phyloP scores from a whole-genome alignment of 2,329 filamentous ascomycete genomes.

The Pezicula neosporulosa region DNA sequence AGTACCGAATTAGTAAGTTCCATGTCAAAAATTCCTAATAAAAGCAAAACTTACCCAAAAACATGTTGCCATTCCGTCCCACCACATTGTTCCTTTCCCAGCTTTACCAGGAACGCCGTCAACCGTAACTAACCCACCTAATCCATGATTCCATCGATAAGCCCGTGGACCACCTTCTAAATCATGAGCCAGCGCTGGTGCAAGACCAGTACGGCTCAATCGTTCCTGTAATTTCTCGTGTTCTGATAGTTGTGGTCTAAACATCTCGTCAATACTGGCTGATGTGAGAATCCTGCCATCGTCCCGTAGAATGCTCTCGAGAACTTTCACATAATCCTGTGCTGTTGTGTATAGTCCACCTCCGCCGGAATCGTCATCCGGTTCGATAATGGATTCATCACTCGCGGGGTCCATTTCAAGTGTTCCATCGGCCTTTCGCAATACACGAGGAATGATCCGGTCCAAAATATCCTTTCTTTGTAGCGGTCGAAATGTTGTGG shows the following conservation, averaged over 20 bases:
- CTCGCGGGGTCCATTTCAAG: slow-evolving; percentile 30
- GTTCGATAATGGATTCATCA: slow-evolving; percentile 2
- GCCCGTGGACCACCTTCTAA: not conserved
- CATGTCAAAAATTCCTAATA: not conserved
- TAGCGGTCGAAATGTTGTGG: slow-evolving; percentile 52
- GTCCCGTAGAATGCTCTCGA: slow-evolving; percentile 42
- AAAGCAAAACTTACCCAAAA: not conserved
- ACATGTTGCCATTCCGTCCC: slow-evolving; percentile 3
- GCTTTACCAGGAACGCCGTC: not conserved
- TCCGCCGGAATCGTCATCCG: slow-evolving; percentile 24
- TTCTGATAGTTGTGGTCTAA: slow-evolving; percentile 34
- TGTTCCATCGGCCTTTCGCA: slow-evolving; percentile 21
- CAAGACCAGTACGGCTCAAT: slow-evolving; percentile 31
- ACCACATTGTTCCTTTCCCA: slow-evolving; percentile 15
- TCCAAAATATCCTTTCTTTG: slow-evolving; percentile 22
- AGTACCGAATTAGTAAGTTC: not conserved
- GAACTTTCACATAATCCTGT: slow-evolving; percentile 36
- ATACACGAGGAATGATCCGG: not conserved
- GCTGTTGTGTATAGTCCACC: slow-evolving; percentile 31
- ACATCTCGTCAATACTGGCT: slow-evolving; percentile 38
- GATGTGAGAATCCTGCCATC: slow-evolving; percentile 42
- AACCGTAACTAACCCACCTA: slow-evolving; percentile 38
- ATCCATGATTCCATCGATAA: slow-evolving; percentile 14
- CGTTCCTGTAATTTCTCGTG: slow-evolving; percentile 28
- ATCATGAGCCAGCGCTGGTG: not conserved